Conservation (phyloP, 139 green algal species). For the Coccomyxa sp. region DNA sequence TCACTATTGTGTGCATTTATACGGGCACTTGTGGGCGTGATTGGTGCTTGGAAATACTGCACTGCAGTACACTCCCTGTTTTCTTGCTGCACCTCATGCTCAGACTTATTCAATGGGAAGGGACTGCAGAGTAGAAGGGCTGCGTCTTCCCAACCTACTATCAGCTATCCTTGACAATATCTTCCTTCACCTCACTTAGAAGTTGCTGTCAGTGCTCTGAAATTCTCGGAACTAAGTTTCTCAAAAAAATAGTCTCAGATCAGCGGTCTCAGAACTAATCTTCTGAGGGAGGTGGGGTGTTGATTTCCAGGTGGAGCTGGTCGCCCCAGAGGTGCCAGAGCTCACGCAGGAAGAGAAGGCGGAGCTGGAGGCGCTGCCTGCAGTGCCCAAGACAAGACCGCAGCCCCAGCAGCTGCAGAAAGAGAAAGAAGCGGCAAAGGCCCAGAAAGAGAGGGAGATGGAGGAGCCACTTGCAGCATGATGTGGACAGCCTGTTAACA, state of each 20-base stretch:
- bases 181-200: not conserved
- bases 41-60: too few species aligned
- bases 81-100: too few species aligned
- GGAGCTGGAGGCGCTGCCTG: not conserved
- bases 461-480: constrained; percentile 1
- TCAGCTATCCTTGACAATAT: not conserved
- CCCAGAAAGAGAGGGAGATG: not conserved
- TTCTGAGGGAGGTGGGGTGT: not conserved
- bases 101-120: too few species aligned
- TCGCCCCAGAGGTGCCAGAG: not conserved
- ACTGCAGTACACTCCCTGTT: too few species aligned
- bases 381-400: not conserved
- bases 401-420: not conserved
- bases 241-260: not conserved
- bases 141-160: not conserved
- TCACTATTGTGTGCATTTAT: too few species aligned
- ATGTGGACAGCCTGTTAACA: not conserved
- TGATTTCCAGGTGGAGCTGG: not conserved
- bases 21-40: too few species aligned
- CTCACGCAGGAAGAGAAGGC: not conserved
- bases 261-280: not conserved
- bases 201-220: not conserved
- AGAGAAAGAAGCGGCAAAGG: not conserved
- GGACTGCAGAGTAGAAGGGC: too few species aligned
- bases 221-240: not conserved